Evolutionary conservation across 1,284 basidiomycete species (phyloP).

Genomic region (Pascua sp.): DNA sequence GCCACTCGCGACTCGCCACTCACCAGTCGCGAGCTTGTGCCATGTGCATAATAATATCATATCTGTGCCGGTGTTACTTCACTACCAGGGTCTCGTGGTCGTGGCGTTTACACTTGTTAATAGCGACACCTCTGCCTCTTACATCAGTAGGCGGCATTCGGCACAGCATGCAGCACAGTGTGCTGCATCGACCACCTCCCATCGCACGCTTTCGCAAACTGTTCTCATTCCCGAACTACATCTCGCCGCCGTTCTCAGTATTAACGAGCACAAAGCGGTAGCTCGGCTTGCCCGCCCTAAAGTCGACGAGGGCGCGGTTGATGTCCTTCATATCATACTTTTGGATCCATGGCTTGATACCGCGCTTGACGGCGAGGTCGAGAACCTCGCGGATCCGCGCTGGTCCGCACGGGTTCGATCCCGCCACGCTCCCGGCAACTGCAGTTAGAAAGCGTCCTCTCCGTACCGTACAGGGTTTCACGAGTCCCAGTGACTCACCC

Average conservation of each 20-base stretch:
- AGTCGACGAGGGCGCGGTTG: slow-evolving; percentile 48
- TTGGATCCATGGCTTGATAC: slow-evolving; percentile 33
- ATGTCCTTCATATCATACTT: slow-evolving; percentile 47
- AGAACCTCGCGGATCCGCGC: slow-evolving; percentile 45
- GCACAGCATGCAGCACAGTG: too few relatives aligned
- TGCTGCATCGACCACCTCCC: too few relatives aligned
- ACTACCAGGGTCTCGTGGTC: too few relatives aligned
- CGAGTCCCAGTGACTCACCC: background rate
- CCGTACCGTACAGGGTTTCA: too few relatives aligned
- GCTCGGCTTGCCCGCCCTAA: slow-evolving; percentile 46
- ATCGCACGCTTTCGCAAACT: too few relatives aligned
- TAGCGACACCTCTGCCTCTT: too few relatives aligned
- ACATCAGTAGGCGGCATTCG: too few relatives aligned
- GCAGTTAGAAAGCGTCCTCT: background rate
- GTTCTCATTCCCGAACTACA: slow-evolving; percentile 3
- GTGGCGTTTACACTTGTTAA: too few relatives aligned
- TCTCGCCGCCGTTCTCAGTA: slow-evolving; percentile 28
- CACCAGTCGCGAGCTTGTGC: too few relatives aligned
- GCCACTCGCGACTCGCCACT: too few relatives aligned
- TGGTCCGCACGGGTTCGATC: slow-evolving; percentile 31
- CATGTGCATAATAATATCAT: too few relatives aligned
- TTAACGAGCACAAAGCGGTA: slow-evolving; percentile 51
- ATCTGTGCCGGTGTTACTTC: too few relatives aligned
- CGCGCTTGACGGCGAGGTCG: slow-evolving; percentile 31
- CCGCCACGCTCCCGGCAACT: slow-evolving; percentile 34